Evolutionary conservation across 2,329 filamentous ascomycete species (phyloP), one percentile per base, ranked within the genome.

Genomic region (Fusarium sororula): DNA sequence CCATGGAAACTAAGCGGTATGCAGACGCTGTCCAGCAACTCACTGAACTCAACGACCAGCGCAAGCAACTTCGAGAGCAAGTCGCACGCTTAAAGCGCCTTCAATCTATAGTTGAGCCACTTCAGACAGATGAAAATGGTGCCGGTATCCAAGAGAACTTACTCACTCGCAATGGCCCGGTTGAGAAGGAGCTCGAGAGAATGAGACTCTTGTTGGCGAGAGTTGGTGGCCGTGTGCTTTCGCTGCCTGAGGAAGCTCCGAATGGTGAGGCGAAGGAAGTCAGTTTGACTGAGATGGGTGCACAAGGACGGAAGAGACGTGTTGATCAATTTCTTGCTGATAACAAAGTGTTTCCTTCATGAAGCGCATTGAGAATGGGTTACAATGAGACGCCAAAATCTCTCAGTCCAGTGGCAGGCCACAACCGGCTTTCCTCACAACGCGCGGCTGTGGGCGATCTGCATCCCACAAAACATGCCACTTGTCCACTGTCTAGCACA

Each of bases 121-220:
- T 77, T 30, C 65, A 66, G 48, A 80, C 70, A 22, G 70, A 59
- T 14, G 76, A 78, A 7, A 39, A 81, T 77, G 74, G 82, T 74
- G 71, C 81, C 72, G 75, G 82, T 13, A 82, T 92, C 12, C 92
- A 94, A 79, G 87, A 89, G 66, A 94, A 93, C 78, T 80, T 94
- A 7, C 86, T 92, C 4, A 91, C 90, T 57, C 87, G 88, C 38
- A 88, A 92, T 78, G 90, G 91, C 4, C 87, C 90, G 54, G 80
- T 94, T 15, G 91, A 92, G 78, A 84, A 84, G 60, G 92, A 94
- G 81, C 83, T 94, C 62, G 88, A 91, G 79, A 88, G 87, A 70
- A 93, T 92, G 87, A 87, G 90, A 39, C 84, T 91, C 73, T 81
- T 94, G 70, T 84, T 92, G 62, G 86, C 87, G 2, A 85, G 90